A percentile compares a stretch with the other conserved stretches of the same genome.
phyloP scores from a whole-genome alignment of 2,329 filamentous ascomycete species.

The Scortechinia acanthostroma region DNA sequence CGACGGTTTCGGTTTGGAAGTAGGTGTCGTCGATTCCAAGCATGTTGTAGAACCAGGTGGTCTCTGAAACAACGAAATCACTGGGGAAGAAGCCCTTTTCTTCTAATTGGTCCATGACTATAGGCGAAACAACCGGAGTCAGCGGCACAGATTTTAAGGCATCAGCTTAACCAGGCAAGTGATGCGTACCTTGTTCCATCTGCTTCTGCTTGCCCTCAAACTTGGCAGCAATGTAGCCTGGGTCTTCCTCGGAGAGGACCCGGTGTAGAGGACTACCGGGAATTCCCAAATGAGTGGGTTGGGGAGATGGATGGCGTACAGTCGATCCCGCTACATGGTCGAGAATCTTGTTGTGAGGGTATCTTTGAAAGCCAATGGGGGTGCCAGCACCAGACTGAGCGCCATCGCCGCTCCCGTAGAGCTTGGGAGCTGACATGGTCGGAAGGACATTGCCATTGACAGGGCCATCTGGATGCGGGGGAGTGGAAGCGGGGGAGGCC shows the following conservation, averaged over 20 bases:
- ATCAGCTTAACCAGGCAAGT: constrained; percentile 4
- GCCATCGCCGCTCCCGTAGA: background rate
- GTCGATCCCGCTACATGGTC: constrained; percentile 63
- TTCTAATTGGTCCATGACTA: constrained; percentile 75
- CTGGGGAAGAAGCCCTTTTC: constrained; percentile 80
- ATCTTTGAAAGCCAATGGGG: background rate
- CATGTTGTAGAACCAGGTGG: constrained; percentile 94
- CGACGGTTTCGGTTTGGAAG: constrained; percentile 81
- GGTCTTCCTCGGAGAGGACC: constrained; percentile 77
- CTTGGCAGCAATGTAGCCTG: constrained; percentile 88
- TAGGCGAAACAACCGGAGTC: constrained; percentile 9
- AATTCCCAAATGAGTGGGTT: constrained; percentile 49
- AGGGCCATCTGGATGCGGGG: background rate
- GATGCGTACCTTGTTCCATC: constrained; percentile 66
- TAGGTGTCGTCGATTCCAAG: constrained; percentile 98
- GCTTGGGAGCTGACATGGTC: background rate
- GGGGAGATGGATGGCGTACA: constrained; percentile 81
- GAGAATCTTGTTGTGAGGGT: constrained; percentile 16
- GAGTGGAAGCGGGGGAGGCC: background rate
- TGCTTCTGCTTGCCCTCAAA: constrained; percentile 90
- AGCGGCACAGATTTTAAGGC: constrained; percentile 3
- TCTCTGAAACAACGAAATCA: constrained; percentile 76
- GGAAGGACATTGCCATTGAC: background rate
- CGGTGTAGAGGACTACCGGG: constrained; percentile 56
- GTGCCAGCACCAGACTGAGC: background rate